A percentile compares a stretch with the other conserved stretches of the same genome.
Evolutionary conservation across 208 protist species (phyloP).

Genomic region (Novymonas esmeraldas): DNA sequence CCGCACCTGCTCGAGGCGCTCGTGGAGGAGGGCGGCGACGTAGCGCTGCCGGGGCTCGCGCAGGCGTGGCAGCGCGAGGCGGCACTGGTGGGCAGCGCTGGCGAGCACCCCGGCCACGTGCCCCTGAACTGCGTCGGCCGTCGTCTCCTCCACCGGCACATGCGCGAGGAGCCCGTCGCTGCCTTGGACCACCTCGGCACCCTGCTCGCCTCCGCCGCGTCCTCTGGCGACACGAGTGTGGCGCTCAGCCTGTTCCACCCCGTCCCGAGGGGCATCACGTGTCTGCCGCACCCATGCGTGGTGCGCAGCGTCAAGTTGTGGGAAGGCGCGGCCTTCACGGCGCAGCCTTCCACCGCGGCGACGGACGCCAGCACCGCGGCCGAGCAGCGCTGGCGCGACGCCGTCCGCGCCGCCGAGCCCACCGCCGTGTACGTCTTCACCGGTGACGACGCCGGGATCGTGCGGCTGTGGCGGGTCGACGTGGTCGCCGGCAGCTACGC

Average conservation of each 20-base stretch:
- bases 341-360: too few relatives aligned
- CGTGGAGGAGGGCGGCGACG: slow-evolving; percentile 9
- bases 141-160: slow-evolving; percentile 68
- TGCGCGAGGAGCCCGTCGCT: slow-evolving; percentile 48
- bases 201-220: slow-evolving; percentile 49
- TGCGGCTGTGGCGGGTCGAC: slow-evolving; percentile 80
- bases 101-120: background rate
- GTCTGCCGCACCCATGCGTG: slow-evolving; percentile 47
- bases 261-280: slow-evolving; percentile 31
- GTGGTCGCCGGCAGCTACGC: slow-evolving; percentile 40
- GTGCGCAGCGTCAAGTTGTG: slow-evolving; percentile 66
- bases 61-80: background rate
- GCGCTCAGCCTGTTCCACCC: slow-evolving; percentile 77
- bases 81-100: background rate
- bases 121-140: slow-evolving; percentile 48
- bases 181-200: slow-evolving; percentile 52
- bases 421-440: slow-evolving; percentile 75
- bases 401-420: slow-evolving; percentile 32
- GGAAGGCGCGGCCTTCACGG: slow-evolving; percentile 56
- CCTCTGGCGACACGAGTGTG: slow-evolving; percentile 37
- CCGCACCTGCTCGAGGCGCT: slow-evolving; percentile 38
- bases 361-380: background rate
- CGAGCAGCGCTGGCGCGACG: slow-evolving; percentile 20
- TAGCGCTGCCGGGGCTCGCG: slow-evolving; percentile 9
- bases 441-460: slow-evolving; percentile 54